A percentile compares a stretch with the other conserved stretches of the same genome.
Conservation (phyloP, 371 early-diverging fungal genomes). For the Paraphysoderma sedebokerense region DNA sequence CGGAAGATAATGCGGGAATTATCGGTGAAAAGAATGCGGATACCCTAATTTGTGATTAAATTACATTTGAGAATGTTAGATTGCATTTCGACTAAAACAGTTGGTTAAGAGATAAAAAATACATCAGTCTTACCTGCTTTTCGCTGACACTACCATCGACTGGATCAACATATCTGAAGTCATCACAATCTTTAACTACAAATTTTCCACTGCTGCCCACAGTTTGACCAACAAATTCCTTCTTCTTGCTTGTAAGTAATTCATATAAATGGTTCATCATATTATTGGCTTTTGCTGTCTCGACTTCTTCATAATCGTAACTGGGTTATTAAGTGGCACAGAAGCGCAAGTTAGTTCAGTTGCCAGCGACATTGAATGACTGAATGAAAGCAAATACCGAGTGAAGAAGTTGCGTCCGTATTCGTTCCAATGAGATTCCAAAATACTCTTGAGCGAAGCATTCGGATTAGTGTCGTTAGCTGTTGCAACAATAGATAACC, state of each 20-base stretch:
- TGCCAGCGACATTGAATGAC: too few species aligned
- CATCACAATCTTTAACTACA: slow-evolving; percentile 54
- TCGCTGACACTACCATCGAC: slow-evolving; percentile 71
- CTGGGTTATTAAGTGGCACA: background rate
- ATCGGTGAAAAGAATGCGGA: slow-evolving; percentile 77
- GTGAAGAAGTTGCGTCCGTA: slow-evolving; percentile 96
- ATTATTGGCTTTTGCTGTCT: slow-evolving; percentile 50
- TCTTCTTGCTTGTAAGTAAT: slow-evolving; percentile 7
- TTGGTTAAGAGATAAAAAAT: background rate
- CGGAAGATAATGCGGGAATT: slow-evolving; percentile 83
- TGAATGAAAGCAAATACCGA: slow-evolving; percentile 20
- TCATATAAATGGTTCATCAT: slow-evolving; percentile 55
- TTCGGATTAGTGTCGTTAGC: slow-evolving; percentile 36
- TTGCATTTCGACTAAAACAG: background rate
- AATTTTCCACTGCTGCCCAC: slow-evolving; percentile 42
- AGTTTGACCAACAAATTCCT: slow-evolving; percentile 17
- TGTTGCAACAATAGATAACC: slow-evolving; percentile 82
- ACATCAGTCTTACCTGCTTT: slow-evolving; percentile 50
- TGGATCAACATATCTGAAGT: slow-evolving; percentile 87
- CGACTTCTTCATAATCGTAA: slow-evolving; percentile 95
- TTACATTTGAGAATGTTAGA: background rate
- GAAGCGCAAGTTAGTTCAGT: too few species aligned
- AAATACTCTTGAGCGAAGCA: slow-evolving; percentile 47
- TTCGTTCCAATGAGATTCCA: slow-evolving; percentile 52
- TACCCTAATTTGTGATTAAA: slow-evolving; percentile 27